phyloP scores from a whole-genome alignment of 2,329 filamentous ascomycete genomes.

The Claviceps sp. region DNA sequence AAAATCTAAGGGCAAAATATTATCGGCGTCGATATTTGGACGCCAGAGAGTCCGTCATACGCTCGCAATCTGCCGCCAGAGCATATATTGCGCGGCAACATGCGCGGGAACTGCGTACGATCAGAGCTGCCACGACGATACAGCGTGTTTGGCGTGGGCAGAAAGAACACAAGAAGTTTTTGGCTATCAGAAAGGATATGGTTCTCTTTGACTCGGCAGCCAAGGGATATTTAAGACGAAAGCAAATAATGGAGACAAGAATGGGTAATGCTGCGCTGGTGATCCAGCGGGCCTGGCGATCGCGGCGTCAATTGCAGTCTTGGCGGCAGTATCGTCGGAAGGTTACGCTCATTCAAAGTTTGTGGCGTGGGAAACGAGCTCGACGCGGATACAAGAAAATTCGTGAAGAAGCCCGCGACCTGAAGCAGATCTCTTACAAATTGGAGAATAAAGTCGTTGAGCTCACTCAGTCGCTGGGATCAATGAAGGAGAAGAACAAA shows the following conservation, averaged over 20 bases:
- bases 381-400: conserved; percentile 77
- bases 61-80: conserved; percentile 64
- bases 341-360: conserved; percentile 75
- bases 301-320: conserved; percentile 58
- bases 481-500: conserved; percentile 93
- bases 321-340: conserved; percentile 89
- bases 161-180: conserved; percentile 73
- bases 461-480: conserved; percentile 83
- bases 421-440: conserved; percentile 99
- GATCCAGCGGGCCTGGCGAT: conserved; percentile 85
- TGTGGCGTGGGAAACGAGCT: conserved; percentile 79
- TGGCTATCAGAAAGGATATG: conserved; percentile 67
- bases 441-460: conserved; percentile 99
- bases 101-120: conserved; percentile 67
- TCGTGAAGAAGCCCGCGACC: conserved; percentile 89
- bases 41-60: conserved; percentile 66
- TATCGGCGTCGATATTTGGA: conserved; percentile 86
- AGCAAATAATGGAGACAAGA: conserved; percentile 85
- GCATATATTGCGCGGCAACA: conserved; percentile 65
- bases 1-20: conserved; percentile 92
- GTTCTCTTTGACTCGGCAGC: conserved; percentile 79
- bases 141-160: conserved; percentile 90
- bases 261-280: conserved; percentile 80
- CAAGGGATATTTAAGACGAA: conserved; percentile 84
- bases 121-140: conserved; percentile 84